Percentiles rank a stretch among this genome's conserved stretches.
Evolutionary conservation across 352 stramenopile genomes (phyloP).

Genomic region (Phytopythium kandeliae): DNA sequence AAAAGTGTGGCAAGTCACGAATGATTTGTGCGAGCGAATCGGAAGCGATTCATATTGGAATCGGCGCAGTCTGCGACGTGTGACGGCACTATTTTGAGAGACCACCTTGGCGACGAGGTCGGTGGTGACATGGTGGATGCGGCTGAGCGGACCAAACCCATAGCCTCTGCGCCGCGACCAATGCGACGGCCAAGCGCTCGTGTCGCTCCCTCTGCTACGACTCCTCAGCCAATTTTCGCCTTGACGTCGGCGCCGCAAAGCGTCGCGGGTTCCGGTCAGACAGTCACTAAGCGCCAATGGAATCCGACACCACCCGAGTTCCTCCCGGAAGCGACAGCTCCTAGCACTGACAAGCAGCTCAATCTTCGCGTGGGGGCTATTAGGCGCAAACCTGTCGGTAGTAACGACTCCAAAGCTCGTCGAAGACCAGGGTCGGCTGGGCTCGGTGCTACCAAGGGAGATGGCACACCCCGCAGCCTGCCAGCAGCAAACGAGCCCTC

Average conservation of each 20-base stretch:
- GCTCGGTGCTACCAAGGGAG: not conserved
- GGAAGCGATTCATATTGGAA: no score
- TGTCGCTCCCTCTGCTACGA: not conserved
- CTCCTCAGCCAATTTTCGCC: not conserved
- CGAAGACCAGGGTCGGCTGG: not conserved
- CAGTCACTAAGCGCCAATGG: constrained; percentile 14
- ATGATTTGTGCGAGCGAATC: no score
- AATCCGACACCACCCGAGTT: constrained; percentile 17
- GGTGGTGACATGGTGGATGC: no score
- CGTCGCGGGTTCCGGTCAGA: not conserved
- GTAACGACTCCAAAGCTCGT: not conserved
- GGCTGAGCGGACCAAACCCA: not conserved
- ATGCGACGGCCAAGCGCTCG: constrained; percentile 4
- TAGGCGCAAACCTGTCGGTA: not conserved
- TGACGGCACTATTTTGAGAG: no score
- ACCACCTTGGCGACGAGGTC: no score
- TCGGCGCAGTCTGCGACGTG: no score
- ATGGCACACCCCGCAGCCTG: not conserved
- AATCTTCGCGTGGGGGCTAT: no score
- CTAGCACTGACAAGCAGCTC: not conserved
- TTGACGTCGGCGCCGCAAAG: not conserved
- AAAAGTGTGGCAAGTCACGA: no score
- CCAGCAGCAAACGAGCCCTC: not conserved
- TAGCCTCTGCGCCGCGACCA: no score
- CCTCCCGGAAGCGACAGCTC: constrained; percentile 3